Evolutionary conservation across 2,329 filamentous ascomycete genomes (phyloP), one percentile per base, ranked within the genome.

Genomic region (Fusarium marasasianum): DNA sequence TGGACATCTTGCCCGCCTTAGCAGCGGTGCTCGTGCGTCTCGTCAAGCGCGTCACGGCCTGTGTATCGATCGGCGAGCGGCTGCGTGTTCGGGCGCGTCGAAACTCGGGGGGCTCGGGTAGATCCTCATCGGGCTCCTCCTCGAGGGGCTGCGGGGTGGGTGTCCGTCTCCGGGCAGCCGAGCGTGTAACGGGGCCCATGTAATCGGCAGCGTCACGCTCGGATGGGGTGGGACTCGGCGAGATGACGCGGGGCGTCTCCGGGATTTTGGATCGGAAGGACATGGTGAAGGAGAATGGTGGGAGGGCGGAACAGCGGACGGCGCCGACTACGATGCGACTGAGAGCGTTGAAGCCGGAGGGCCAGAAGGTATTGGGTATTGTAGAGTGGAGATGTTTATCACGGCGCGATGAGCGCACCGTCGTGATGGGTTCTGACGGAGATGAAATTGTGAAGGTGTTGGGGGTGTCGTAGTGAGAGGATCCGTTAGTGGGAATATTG

Each of bases 181-280:
- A 96, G 77, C 94, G 91, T 71, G 94, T 97, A 70, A 91, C 87
- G 11, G 94, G 94, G 15, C 91, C 93, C 74, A 90, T 91, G 82
- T 97, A 89, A 43, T 82, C 82, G 31, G 71, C 73, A 35, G 65
- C 66, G 24, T 80, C 81, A 37, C 69, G 77, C 63, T 83, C 82
- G 48, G 82, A 82, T 31, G 82, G 80, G 6, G 93, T 92, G 45
- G 95, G 95, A 63, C 94, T 96, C 45, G 95, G 95, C 18, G 94
- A 97, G 77, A 96, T 97, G 76, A 98, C 93, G 79, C 94, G 92
- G 79, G 95, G 95, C 64, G 93, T 96, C 65, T 89, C 89, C 65
- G 95, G 95, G 66, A 96, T 82, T 69, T 89, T 85, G 59, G 83
- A 82, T 66, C 84, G 86, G 69, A 86, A 80, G 63, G 89, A 86